Evolutionary conservation across 352 stramenopile species (phyloP), one percentile per base, ranked within the genome.

Genomic region (Globisporangium yorkense): DNA sequence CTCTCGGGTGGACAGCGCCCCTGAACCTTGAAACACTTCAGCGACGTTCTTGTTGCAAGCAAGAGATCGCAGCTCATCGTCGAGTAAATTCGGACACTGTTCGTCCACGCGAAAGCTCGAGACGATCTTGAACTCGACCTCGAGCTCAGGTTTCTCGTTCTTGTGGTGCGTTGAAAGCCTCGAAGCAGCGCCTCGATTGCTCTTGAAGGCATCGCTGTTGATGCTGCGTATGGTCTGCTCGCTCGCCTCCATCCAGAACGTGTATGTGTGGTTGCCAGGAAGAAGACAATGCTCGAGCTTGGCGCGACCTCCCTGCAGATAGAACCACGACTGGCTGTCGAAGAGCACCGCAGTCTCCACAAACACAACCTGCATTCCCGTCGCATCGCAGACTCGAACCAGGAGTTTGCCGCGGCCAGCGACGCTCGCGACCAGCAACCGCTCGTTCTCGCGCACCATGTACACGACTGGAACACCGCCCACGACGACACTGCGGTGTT

Each of bases 311-410:
- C 71, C 71, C 29, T 75, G 65, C 9, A 77, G 57, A 33, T 87
- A 87, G 45, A 88, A 91, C 15, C 66, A 80, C n/a, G 77, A 75
- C 39, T 82, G 69, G 21, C 74, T 88, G 53, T 92, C 82, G 45
- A 80, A 92, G 20, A 92, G 41, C 39, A 89, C 75, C 3, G 82
- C 79, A 54, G 84, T 70, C 8, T 71, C 44, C 7, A 92, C 77
- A 2, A 79, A 56, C 3, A 87, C 71, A 0, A 24, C 55, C 33
- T 67, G 62, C 67, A 85, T 75, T 0, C 79, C 82, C 2, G 64
- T 75, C 1, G 49, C 47, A 52, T 92, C 82, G 37, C 75, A 80
- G 6, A 88, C 79, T 2, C 81, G 78, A 21, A 88, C 63, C 54
- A 86, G 67, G 33, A 92, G 66, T n/a, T 72, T 80, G 1, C 81